Evolutionary conservation across 1,284 basidiomycete genomes (phyloP), one percentile per base, ranked within the genome.

Genomic region (Moniliophthora roreri): DNA sequence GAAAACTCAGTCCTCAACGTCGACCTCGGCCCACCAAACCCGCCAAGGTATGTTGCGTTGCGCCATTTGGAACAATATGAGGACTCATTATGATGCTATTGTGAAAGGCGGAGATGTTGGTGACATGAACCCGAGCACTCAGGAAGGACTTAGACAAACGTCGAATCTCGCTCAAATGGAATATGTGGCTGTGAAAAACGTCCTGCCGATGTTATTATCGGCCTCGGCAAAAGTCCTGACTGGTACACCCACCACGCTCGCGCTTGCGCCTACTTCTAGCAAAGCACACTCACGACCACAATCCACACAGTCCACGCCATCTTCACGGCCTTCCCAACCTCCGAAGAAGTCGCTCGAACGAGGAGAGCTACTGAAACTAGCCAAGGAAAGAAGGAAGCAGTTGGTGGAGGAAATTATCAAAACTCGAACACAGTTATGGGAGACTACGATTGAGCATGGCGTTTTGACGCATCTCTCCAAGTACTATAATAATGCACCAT

Each of bases 391-490:
- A 60, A 76, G 79, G 54, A 68, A 67, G 51, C 71, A 80, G 58
- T 61, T 91, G 38, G 69, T 70, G 50, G 68, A 69, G n/a, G 82
- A 85, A 67, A 69, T 90, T 50, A 75, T 83, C 52, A 72, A 71
- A 47, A 79, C 83, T 20, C 84, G 84, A 63, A 72, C 80, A 20
- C 81, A 85, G 62, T 66, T 88, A 48, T 89, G 88, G 88, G 85
- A 89, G 68, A 78, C 79, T 47, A 85, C 83, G 40, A 77, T 91
- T 51, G 88, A 91, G 68, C 81, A 86, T 59, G 86, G 84, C 26
- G 83, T 81, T 53, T 71, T 91, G 61, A 72, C 77, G 32, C 75
- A 81, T 56, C 61, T 89, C 48, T 68, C 61, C 52, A 77, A 75
- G 65, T 72, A 78, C 56, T 60, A 61, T 52, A 59, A 32, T 32